phyloP scores from a whole-genome alignment of 2,329 filamentous ascomycete species.

The Aspergillus tubingensis region DNA sequence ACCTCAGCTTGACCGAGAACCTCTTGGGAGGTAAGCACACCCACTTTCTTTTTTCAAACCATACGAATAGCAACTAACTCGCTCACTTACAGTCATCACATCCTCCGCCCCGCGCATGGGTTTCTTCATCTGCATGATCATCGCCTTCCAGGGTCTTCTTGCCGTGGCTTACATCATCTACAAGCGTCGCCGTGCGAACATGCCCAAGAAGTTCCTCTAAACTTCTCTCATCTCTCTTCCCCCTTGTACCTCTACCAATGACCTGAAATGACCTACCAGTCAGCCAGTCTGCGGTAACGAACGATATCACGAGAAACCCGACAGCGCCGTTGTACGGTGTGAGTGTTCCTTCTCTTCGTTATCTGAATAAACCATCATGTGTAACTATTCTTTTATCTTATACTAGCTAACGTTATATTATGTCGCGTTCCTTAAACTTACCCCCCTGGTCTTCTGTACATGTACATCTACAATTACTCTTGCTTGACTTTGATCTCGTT shows the following conservation, averaged over 20 bases:
- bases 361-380: background rate
- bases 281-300: background rate
- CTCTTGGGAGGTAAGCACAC: constrained; percentile 52
- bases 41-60: background rate
- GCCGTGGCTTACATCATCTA: constrained; percentile 72
- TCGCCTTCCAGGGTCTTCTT: constrained; percentile 73
- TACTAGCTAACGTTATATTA: background rate
- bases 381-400: background rate
- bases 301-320: background rate
- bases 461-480: background rate
- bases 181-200: constrained; percentile 72
- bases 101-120: constrained; percentile 59
- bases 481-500: background rate
- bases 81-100: constrained; percentile 48
- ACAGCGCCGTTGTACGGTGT: background rate
- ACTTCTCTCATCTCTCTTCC: background rate
- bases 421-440: background rate
- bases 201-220: constrained; percentile 91
- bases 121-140: constrained; percentile 68
- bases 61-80: background rate
- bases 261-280: too few species aligned
- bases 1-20: constrained; percentile 54
- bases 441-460: background rate
- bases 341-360: background rate
- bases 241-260: too few species aligned